These are phyloP conservation scores for Salvia sclarea DNA, from an alignment of 305 asterid genomes.

Conservation along the genomic window DNA sequence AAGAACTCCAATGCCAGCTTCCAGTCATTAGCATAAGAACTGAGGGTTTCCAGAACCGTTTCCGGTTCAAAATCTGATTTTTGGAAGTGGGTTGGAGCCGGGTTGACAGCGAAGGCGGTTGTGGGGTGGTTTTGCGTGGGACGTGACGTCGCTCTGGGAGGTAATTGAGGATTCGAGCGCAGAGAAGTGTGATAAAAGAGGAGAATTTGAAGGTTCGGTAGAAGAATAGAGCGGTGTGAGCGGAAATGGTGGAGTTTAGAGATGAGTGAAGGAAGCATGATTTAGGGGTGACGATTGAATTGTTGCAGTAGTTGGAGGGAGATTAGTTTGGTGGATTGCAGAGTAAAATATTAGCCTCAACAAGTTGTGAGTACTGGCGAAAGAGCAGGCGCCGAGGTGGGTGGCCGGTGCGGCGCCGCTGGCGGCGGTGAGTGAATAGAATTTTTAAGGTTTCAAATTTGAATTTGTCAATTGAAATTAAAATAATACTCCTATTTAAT, in stretches of 20 bases:
- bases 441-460: too few species aligned
- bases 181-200: conserved; percentile 40
- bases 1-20: conserved; percentile 84
- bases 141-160: conserved; percentile 30
- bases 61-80: conserved; percentile 36
- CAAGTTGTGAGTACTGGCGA: too few species aligned
- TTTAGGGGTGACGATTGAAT: conserved; percentile 22
- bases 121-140: conserved; percentile 23
- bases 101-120: conserved; percentile 21
- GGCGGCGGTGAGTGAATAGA: too few species aligned
- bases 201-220: conserved; percentile 40
- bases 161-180: conserved; percentile 22
- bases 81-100: conserved; percentile 27
- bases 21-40: conserved; percentile 80
- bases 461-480: too few species aligned
- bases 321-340: too few species aligned
- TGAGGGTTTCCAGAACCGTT: conserved; percentile 60
- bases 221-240: conserved; percentile 35
- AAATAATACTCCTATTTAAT: too few species aligned
- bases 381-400: too few species aligned
- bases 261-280: conserved; percentile 46
- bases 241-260: conserved; percentile 37
- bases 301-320: not conserved
- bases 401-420: too few species aligned
- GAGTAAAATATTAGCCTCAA: too few species aligned